phyloP scores from a whole-genome alignment of 805 yeast genomes.

The Pichia membranifaciens region DNA sequence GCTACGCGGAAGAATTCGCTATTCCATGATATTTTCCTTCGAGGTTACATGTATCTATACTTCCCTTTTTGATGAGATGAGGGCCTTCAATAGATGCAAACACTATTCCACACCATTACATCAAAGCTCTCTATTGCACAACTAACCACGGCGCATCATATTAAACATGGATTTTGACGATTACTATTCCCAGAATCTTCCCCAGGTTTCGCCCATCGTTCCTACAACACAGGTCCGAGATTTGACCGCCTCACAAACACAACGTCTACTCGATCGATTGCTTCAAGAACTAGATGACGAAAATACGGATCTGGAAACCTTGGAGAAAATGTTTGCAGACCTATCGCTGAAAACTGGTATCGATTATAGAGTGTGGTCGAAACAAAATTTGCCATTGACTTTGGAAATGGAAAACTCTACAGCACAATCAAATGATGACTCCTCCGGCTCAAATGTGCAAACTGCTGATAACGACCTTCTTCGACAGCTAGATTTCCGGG shows the following conservation, averaged over 20 bases:
- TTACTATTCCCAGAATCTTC: not conserved
- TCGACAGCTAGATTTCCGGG: not conserved
- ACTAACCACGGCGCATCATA: too few species aligned
- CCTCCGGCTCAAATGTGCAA: not conserved
- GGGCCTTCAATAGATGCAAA: too few species aligned
- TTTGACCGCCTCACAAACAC: constrained; percentile 18
- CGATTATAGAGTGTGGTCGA: constrained; percentile 7
- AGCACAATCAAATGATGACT: not conserved
- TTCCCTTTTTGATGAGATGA: too few species aligned
- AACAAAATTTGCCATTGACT: not conserved
- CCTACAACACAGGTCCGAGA: constrained; percentile 11
- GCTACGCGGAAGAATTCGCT: too few species aligned
- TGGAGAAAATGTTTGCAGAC: constrained; percentile 7
- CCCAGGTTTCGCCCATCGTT: not conserved
- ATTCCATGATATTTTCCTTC: too few species aligned
- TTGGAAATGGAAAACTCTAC: not conserved
- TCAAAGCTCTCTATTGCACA: too few species aligned
- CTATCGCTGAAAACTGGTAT: constrained; percentile 7
- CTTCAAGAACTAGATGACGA: constrained; percentile 28
- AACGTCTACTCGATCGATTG: constrained; percentile 24
- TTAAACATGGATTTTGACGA: constrained; percentile 1
- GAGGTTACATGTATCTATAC: too few species aligned
- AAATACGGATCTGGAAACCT: constrained; percentile 19
- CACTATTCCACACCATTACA: too few species aligned
- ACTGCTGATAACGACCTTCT: not conserved